Evolutionary conservation across 2,329 filamentous ascomycete genomes (phyloP), one percentile per base, ranked within the genome.

Genomic region (Fusarium sp.): DNA sequence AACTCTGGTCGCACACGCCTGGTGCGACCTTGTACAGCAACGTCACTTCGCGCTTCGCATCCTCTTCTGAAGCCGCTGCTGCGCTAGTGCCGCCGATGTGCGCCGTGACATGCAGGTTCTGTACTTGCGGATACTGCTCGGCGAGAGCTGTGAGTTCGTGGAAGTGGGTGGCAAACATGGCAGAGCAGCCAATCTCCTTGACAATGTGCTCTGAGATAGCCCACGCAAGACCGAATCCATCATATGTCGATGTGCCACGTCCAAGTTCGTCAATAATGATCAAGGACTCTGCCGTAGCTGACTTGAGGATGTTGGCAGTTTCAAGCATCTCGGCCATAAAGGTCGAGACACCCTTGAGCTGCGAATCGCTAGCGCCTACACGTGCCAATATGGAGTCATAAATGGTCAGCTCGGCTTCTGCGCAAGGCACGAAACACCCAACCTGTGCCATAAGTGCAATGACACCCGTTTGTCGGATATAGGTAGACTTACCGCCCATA

Each of bases 301-400:
- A 97, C 84, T 98, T 98, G 79, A 99, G 91, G 73, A 99, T 99
- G 81, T 98, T 98, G 75, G 96, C 95, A 3, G 96, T 99, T 82
- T 99, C 96, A 28, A 99, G 89, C 96, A 99, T 99, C 84, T 99
- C 96, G 4, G 96, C 96, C 97, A 99, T 99, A 82, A 99, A 99
- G 0, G 96, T 99, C 7, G 94, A 97, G 5, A 99, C 96, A 39
- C 96, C 96, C 83, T 98, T 98, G 71, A 99, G 91, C 82, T 98
- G 96, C 12, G 94, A 97, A 83, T 99, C 97, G 76, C 93, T 96
- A 12, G 96, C 97, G 45, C 97, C 96, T 0, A 99, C 96, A 76
- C 96, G 93, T 1, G 97, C 96, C 42, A 99, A 92, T 70, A 99
- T 97, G 71, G 94, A 96, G 84, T 99, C 96, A 81, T 98, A 99